Conservation (phyloP, 2,329 filamentous ascomycete species). For the Fusarium metavorans region DNA sequence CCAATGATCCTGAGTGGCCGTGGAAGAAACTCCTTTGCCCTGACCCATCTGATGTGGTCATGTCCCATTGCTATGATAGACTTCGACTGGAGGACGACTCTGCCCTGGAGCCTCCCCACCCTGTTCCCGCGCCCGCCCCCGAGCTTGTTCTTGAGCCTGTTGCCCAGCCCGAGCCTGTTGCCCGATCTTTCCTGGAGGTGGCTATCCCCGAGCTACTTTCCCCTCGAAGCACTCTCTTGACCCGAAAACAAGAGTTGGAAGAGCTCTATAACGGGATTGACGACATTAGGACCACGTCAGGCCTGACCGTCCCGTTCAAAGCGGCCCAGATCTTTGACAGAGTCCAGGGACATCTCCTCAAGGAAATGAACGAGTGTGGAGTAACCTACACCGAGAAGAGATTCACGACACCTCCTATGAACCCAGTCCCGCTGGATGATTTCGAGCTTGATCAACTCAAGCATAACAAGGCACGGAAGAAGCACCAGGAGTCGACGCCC, state of each 20-base stretch:
- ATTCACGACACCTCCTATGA: neutral
- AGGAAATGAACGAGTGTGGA: neutral
- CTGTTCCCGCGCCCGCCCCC: neutral
- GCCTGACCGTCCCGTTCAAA: neutral
- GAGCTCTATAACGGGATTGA: neutral
- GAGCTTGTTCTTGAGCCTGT: neutral
- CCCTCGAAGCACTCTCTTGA: neutral
- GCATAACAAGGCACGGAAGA: neutral
- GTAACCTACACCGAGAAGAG: neutral
- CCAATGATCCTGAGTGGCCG: neutral
- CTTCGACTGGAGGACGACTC: neutral
- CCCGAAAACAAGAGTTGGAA: neutral
- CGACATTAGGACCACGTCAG: neutral
- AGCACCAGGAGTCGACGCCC: neutral
- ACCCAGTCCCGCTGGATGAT: neutral
- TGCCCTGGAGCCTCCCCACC: neutral
- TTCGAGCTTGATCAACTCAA: neutral
- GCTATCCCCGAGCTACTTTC: neutral
- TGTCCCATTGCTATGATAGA: neutral
- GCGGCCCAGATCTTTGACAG: neutral
- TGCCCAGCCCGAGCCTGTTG: neutral
- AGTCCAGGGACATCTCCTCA: neutral
- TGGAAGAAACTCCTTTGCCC: neutral
- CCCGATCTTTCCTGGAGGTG: neutral
- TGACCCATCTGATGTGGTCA: neutral